Evolutionary conservation across 257 asterid species (phyloP).

Genomic region (Perilla frutescens): DNA sequence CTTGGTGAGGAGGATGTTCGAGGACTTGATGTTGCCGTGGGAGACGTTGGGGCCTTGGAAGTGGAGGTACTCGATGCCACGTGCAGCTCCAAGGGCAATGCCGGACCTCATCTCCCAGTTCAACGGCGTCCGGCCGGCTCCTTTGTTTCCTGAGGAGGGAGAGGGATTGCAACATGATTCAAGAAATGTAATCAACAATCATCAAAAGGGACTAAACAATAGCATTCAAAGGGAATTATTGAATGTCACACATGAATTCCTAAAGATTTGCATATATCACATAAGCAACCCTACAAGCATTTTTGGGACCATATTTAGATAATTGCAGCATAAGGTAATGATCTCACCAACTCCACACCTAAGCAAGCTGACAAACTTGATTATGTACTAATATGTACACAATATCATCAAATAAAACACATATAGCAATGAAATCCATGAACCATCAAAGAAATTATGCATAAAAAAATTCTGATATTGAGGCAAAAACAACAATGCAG

Average conservation of each 20-base stretch:
- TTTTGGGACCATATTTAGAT: conserved; percentile 22
- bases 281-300: background rate
- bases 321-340: conserved; percentile 7
- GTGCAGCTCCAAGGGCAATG: conserved; percentile 82
- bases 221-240: background rate
- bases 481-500: background rate
- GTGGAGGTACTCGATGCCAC: conserved; percentile 76
- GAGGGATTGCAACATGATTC: background rate
- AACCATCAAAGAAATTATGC: conserved; percentile 10
- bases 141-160: conserved; percentile 72
- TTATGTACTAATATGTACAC: background rate
- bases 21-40: conserved; percentile 84
- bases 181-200: conserved; percentile 1
- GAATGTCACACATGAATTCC: background rate
- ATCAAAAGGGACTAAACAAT: background rate
- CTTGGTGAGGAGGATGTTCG: conserved; percentile 79
- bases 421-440: background rate
- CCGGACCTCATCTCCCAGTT: conserved; percentile 71
- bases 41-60: conserved; percentile 59
- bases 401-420: background rate
- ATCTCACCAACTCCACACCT: conserved; percentile 49
- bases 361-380: conserved; percentile 38
- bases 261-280: background rate
- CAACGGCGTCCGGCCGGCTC: conserved; percentile 74
- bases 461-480: too few relatives aligned